phyloP scores from a whole-genome alignment of 345 rosid species.

The Brassica juncea region DNA sequence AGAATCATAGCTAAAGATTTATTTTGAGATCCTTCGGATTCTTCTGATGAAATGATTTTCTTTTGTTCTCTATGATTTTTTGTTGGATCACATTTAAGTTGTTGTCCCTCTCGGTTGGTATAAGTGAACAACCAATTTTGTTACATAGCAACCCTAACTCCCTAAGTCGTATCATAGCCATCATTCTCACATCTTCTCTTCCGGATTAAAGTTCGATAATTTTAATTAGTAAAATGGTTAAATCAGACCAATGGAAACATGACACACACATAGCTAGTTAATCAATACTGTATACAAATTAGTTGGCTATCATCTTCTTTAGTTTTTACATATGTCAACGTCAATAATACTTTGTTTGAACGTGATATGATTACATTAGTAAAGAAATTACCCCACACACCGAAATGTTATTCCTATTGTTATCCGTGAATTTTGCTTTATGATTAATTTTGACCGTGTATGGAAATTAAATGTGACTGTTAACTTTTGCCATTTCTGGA shows the following conservation, averaged over 20 bases:
- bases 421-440: slow-evolving; percentile 13
- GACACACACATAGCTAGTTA: slow-evolving; percentile 16
- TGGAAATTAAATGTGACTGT: slow-evolving; percentile 8
- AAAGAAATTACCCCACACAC: slow-evolving; percentile 38
- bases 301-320: slow-evolving; percentile 5
- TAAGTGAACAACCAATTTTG: slow-evolving; percentile 21
- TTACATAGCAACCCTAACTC: slow-evolving; percentile 30
- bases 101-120: slow-evolving; percentile 2
- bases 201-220: not conserved
- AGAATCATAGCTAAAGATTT: slow-evolving; percentile 33
- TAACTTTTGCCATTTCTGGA: not conserved
- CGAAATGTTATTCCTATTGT: slow-evolving; percentile 21
- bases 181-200: slow-evolving; percentile 14
- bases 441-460: slow-evolving; percentile 1
- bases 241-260: slow-evolving; percentile 1
- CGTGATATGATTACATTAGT: slow-evolving; percentile 27
- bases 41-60: not conserved
- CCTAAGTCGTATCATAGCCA: slow-evolving; percentile 27
- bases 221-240: not conserved
- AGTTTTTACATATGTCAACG: slow-evolving; percentile 31
- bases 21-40: slow-evolving; percentile 23
- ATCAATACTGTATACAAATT: slow-evolving; percentile 7
- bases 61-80: not conserved
- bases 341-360: slow-evolving; percentile 27
- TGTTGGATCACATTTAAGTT: slow-evolving; percentile 16